phyloP scores from a whole-genome alignment of 805 yeast species.

The Metschnikowia borealis region DNA sequence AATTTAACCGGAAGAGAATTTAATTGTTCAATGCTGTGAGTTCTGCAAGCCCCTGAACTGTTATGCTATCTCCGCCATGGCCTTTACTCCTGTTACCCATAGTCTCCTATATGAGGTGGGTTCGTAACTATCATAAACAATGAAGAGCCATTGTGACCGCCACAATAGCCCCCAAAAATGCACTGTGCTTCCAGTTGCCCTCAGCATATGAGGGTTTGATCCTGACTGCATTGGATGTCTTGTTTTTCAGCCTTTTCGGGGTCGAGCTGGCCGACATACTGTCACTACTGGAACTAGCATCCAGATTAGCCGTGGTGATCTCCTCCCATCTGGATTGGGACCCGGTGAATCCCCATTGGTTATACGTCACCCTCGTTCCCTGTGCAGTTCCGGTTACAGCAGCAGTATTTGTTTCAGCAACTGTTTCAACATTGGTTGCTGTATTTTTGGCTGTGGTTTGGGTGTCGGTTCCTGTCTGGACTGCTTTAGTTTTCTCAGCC shows the following conservation, averaged over 20 bases:
- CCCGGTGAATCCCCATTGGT: constrained; percentile 43
- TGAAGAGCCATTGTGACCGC: constrained; percentile 13
- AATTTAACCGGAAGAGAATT: too few species aligned
- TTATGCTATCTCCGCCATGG: too few species aligned
- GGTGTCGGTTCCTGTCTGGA: neutral
- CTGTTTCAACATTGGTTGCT: neutral
- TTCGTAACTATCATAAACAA: constrained; percentile 4
- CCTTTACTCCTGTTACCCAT: neutral
- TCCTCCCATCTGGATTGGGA: constrained; percentile 34
- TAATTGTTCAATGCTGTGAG: too few species aligned
- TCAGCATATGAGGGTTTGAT: neutral
- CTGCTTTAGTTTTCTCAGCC: neutral
- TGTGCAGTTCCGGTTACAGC: constrained; percentile 1
- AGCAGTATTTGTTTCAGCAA: neutral
- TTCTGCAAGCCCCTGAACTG: too few species aligned
- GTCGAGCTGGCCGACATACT: constrained; percentile 10
- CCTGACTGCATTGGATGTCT: constrained; percentile 3
- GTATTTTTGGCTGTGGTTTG: neutral
- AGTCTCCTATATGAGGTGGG: neutral
- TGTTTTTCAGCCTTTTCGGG: constrained; percentile 1
- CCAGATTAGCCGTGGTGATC: constrained; percentile 6
- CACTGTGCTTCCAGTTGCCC: constrained; percentile 10
- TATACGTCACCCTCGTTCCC: constrained; percentile 23
- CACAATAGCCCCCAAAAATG: constrained; percentile 7
- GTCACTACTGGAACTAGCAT: neutral